phyloP scores from a whole-genome alignment of 2,329 filamentous ascomycete genomes.

The Polytolypa hystricis region DNA sequence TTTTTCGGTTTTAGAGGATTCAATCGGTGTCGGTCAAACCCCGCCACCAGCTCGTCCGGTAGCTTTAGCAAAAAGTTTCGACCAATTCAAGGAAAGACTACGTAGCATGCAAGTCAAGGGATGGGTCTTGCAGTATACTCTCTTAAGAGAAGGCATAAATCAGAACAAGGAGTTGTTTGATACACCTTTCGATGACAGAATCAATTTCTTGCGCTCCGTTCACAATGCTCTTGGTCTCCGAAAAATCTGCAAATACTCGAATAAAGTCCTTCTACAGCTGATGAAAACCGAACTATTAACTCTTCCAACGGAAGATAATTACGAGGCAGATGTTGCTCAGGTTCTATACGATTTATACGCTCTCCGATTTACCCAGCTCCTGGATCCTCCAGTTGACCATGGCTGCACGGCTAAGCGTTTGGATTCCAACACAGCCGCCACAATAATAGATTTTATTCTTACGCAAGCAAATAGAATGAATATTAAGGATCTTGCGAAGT shows the following conservation, averaged over 20 bases:
- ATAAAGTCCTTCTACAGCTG: conserved; percentile 80
- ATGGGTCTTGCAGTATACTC: conserved; percentile 77
- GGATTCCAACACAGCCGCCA: conserved; percentile 67
- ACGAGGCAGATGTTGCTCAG: conserved; percentile 77
- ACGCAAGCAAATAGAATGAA: conserved; percentile 70
- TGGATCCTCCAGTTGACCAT: conserved; percentile 63
- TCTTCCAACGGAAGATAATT: conserved; percentile 64
- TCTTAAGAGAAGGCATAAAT: conserved; percentile 63
- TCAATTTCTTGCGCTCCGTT: conserved; percentile 67
- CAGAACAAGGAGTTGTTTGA: conserved; percentile 56
- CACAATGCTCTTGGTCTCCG: conserved; percentile 78
- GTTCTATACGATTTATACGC: conserved; percentile 75
- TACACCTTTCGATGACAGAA: conserved; percentile 58
- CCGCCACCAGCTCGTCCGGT: conserved; percentile 48
- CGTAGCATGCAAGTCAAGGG: conserved; percentile 78
- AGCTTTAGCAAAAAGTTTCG: conserved; percentile 28
- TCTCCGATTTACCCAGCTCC: conserved; percentile 59
- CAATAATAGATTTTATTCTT: conserved; percentile 74
- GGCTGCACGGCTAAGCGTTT: conserved; percentile 65
- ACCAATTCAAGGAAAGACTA: conserved; percentile 54
- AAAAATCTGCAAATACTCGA: conserved; percentile 71
- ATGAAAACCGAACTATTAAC: conserved; percentile 76
- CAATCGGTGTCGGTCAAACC: conserved; percentile 65
- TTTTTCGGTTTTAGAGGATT: conserved; percentile 72
- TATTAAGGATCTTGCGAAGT: conserved; percentile 84